Percentiles rank a stretch among this genome's conserved stretches.
Evolutionary conservation across 148 eudicot genomes (phyloP).

Genomic region (Vaccinium vitisidaea): DNA sequence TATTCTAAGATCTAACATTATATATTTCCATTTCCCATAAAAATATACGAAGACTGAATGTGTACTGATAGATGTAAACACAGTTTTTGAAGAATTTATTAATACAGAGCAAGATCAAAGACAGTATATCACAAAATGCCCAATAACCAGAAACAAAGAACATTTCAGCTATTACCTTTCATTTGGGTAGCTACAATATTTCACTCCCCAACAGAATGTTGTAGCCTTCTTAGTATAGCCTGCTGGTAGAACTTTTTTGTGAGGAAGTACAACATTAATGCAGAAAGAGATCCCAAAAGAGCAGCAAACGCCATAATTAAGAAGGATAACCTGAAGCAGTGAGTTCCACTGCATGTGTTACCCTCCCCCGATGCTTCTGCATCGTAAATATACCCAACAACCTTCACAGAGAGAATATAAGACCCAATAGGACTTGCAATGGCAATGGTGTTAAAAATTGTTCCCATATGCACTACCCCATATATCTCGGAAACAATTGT

Average conservation of each 20-base stretch:
- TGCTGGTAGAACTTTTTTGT: slow-evolving; percentile 51
- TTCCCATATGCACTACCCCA: slow-evolving; percentile 63
- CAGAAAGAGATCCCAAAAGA: slow-evolving; percentile 46
- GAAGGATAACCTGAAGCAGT: slow-evolving; percentile 59
- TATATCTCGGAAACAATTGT: slow-evolving; percentile 68
- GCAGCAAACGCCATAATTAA: slow-evolving; percentile 60
- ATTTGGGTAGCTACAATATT: background rate
- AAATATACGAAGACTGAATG: background rate
- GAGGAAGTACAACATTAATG: slow-evolving; percentile 39
- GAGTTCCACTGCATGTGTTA: slow-evolving; percentile 44
- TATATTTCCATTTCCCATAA: background rate
- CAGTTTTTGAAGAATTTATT: background rate
- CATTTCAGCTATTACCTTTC: slow-evolving; percentile 2
- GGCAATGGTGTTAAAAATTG: slow-evolving; percentile 68
- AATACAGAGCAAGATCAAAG: no score
- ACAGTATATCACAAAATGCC: background rate
- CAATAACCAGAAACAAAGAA: background rate
- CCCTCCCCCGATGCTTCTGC: slow-evolving; percentile 42
- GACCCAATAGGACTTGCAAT: slow-evolving; percentile 75
- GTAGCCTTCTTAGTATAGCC: slow-evolving; percentile 35
- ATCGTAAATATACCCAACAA: slow-evolving; percentile 68
- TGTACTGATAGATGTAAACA: background rate
- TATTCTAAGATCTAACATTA: background rate
- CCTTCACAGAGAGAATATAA: slow-evolving; percentile 60
- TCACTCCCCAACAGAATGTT: slow-evolving; percentile 7